phyloP scores from a whole-genome alignment of 208 protist species.

The Crithidia thermophila region DNA sequence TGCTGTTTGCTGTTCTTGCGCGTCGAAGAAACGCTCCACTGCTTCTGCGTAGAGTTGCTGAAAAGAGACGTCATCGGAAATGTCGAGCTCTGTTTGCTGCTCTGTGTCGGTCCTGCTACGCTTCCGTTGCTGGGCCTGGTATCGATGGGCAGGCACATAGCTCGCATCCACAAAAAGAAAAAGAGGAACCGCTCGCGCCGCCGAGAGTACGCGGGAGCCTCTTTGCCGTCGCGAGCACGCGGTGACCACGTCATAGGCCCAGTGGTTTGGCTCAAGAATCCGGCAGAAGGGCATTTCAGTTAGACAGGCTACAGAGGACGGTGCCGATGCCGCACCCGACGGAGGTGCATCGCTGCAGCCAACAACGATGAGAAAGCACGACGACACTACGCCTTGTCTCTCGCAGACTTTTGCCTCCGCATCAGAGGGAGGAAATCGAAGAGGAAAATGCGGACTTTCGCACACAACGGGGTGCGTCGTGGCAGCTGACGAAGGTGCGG shows the following conservation, averaged over 20 bases:
- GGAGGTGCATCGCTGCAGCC: background rate
- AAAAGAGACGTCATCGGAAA: no score
- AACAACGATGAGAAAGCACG: conserved; percentile 9
- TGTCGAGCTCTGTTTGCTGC: no score
- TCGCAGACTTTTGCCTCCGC: no score
- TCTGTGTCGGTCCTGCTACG: no score
- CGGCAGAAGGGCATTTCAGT: conserved; percentile 2
- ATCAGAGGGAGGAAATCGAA: no score
- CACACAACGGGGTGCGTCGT: no score
- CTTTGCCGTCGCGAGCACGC: background rate
- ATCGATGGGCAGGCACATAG: conserved; percentile 18
- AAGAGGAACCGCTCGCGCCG: background rate
- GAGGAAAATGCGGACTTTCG: no score
- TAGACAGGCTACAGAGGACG: background rate
- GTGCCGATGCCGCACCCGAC: background rate
- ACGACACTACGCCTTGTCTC: no score
- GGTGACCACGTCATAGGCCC: conserved; percentile 32
- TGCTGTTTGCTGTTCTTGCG: no score
- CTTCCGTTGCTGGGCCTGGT: conserved; percentile 4
- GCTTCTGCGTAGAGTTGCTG: conserved; percentile 17
- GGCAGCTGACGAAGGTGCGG: background rate
- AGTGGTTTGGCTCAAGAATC: conserved; percentile 26
- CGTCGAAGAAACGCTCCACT: conserved; percentile 1
- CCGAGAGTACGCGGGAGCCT: background rate
- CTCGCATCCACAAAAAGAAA: conserved; percentile 28